A percentile compares a stretch with the other conserved stretches of the same genome.
These are phyloP conservation scores for Podospora appendiculata DNA, from an alignment of 495 filamentous ascomycete genomes.

Conservation along the genomic window DNA sequence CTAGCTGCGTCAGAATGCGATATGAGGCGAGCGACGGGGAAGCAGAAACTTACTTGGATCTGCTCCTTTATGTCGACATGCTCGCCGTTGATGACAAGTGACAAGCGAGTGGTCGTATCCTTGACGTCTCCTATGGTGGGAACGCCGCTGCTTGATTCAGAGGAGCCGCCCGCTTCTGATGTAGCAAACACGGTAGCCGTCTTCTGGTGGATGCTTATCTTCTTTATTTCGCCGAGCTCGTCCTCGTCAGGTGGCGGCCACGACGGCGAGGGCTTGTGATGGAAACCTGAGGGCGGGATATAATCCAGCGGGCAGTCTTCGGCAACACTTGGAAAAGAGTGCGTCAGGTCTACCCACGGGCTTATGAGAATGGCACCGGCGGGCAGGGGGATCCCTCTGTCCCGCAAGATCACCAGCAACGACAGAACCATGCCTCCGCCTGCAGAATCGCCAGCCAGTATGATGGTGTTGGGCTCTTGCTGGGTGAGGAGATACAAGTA, in stretches of 20 bases:
- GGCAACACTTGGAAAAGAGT: conserved; percentile 85
- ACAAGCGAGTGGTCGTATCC: conserved; percentile 40
- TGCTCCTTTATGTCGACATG: conserved; percentile 74
- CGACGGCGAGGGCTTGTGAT: conserved; percentile 69
- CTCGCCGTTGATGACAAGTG: conserved; percentile 63
- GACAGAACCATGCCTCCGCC: conserved; percentile 81
- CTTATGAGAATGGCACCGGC: conserved; percentile 86
- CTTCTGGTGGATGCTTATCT: conserved; percentile 19
- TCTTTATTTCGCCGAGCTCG: conserved; percentile 44
- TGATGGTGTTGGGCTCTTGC: conserved; percentile 68
- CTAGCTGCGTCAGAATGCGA: conserved; percentile 15
- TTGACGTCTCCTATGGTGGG: conserved; percentile 19
- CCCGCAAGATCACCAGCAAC: conserved; percentile 72
- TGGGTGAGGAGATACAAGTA: conserved; percentile 73
- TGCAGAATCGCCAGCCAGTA: conserved; percentile 82
- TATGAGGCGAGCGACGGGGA: no score
- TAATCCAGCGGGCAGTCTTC: conserved; percentile 70
- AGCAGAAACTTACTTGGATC: conserved; percentile 51
- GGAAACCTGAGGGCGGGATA: conserved; percentile 78
- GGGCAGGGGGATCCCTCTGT: conserved; percentile 72
- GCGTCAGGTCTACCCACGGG: conserved; percentile 90
- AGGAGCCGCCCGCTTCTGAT: neutral
- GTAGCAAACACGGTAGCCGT: conserved; percentile 1
- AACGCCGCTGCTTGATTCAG: conserved; percentile 3
- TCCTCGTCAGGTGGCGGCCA: conserved; percentile 90